Conservation (phyloP, 176 grass and related monocot genomes). For the Lolium perenne region DNA sequence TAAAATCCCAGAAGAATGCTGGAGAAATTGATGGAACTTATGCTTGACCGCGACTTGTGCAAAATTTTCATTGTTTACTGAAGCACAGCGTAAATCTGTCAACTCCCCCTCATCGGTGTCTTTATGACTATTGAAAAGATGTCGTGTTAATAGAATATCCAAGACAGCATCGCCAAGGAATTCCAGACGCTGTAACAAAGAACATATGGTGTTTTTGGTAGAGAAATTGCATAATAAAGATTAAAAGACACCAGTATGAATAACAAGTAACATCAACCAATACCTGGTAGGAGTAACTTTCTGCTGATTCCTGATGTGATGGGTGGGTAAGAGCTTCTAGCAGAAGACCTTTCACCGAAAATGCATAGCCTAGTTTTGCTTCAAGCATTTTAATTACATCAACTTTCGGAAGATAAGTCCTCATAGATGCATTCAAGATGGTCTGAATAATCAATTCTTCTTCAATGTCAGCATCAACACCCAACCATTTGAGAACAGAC, state of each 20-base stretch:
- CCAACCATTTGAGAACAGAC: slow-evolving; percentile 83
- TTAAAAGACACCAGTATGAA: slow-evolving; percentile 34
- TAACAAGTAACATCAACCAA: slow-evolving; percentile 33
- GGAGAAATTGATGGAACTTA: slow-evolving; percentile 77
- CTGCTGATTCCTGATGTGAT: slow-evolving; percentile 73
- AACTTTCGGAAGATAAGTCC: slow-evolving; percentile 58
- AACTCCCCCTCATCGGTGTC: slow-evolving; percentile 78
- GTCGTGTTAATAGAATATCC: slow-evolving; percentile 78
- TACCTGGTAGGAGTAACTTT: slow-evolving; percentile 82
- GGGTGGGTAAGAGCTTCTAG: slow-evolving; percentile 84
- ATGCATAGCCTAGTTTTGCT: slow-evolving; percentile 74
- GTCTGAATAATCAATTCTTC: slow-evolving; percentile 61
- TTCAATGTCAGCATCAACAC: slow-evolving; percentile 58
- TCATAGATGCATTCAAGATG: slow-evolving; percentile 61
- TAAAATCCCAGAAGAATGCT: slow-evolving; percentile 66
- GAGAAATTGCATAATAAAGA: slow-evolving; percentile 38
- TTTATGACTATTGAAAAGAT: slow-evolving; percentile 75
- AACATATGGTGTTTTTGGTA: slow-evolving; percentile 12
- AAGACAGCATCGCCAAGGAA: slow-evolving; percentile 92
- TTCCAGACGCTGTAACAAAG: slow-evolving; percentile 75
- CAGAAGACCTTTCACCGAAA: slow-evolving; percentile 72
- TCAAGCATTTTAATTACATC: slow-evolving; percentile 71
- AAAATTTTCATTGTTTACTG: slow-evolving; percentile 95
- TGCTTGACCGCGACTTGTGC: slow-evolving; percentile 81
- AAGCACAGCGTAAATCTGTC: slow-evolving; percentile 89